phyloP scores from a whole-genome alignment of 1,284 basidiomycete genomes.

The Volvariella surrecta region DNA sequence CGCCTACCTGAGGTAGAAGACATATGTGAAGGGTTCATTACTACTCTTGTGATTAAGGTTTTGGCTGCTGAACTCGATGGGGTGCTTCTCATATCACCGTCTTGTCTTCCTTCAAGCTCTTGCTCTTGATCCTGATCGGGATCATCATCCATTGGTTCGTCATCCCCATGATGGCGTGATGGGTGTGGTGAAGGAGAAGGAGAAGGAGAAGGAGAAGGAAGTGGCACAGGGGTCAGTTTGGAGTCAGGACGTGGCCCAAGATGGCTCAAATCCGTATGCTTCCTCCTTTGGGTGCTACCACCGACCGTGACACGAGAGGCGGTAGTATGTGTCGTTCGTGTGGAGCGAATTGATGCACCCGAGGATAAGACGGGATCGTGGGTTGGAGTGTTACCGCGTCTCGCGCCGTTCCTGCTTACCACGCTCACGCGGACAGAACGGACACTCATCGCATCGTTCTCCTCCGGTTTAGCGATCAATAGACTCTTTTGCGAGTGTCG shows the following conservation, averaged over 20 bases:
- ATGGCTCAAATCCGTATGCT: not conserved
- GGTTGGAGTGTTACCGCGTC: slow-evolving; percentile 11
- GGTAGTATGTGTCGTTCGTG: slow-evolving; percentile 5
- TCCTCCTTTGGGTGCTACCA: not conserved
- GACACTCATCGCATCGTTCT: slow-evolving; percentile 26
- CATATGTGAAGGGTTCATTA: not conserved
- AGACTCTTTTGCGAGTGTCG: slow-evolving; percentile 17
- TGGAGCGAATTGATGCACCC: slow-evolving; percentile 7
- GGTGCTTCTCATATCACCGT: slow-evolving; percentile 3
- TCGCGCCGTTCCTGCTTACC: slow-evolving; percentile 36
- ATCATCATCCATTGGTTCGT: slow-evolving; percentile 7
- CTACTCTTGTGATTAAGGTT: slow-evolving; percentile 4
- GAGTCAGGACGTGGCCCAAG: slow-evolving; percentile 47
- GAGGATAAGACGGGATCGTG: slow-evolving; percentile 10
- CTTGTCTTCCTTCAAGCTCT: slow-evolving; percentile 6
- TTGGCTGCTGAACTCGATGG: slow-evolving; percentile 3
- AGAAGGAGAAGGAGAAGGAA: slow-evolving; percentile 3
- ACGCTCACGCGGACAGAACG: slow-evolving; percentile 36
- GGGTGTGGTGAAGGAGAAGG: slow-evolving; percentile 4
- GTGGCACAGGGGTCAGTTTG: slow-evolving; percentile 44
- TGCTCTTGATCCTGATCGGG: slow-evolving; percentile 7
- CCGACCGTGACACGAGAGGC: not conserved
- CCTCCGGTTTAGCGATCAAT: slow-evolving; percentile 17
- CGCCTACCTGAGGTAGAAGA: not conserved
- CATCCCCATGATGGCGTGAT: slow-evolving; percentile 9